Conservation (phyloP, 1,284 basidiomycete species). For the Cystobasidiaceae sp. region DNA sequence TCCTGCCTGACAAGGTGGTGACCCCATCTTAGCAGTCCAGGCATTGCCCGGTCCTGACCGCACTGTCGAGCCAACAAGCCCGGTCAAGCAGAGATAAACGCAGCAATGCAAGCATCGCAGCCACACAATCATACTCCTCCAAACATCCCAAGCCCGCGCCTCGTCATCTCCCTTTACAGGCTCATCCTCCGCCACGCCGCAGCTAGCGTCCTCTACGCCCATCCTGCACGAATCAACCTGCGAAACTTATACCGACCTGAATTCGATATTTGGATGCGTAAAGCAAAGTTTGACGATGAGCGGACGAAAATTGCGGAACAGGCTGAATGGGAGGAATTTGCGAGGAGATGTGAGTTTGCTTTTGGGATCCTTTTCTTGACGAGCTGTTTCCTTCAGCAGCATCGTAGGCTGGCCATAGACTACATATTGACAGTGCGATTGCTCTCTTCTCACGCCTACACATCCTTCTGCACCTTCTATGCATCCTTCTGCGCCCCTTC, state of each 20-base stretch:
- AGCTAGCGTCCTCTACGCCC: conserved; percentile 13
- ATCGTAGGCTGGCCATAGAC: too few species aligned
- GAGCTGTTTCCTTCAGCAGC: neutral
- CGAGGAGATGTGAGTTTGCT: conserved; percentile 1
- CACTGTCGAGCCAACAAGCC: too few species aligned
- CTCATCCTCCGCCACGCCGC: conserved; percentile 17
- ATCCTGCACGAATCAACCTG: conserved; percentile 17
- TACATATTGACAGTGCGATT: too few species aligned
- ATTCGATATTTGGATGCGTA: conserved; percentile 30
- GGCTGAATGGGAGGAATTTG: conserved; percentile 28
- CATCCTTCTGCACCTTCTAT: neutral
- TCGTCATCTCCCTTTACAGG: too few species aligned
- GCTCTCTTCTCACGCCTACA: neutral
- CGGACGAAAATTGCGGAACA: neutral
- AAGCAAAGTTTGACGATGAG: neutral
- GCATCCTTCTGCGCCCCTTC: neutral
- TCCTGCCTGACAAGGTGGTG: too few species aligned
- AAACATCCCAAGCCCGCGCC: too few species aligned
- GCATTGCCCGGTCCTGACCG: too few species aligned
- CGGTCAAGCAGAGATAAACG: too few species aligned
- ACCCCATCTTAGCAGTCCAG: too few species aligned
- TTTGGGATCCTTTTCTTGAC: neutral
- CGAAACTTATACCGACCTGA: conserved; percentile 12
- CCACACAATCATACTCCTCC: too few species aligned
- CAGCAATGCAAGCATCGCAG: too few species aligned